Percentiles rank a stretch among this genome's conserved stretches.
Evolutionary conservation across 2,329 filamentous ascomycete species (phyloP).

Genomic region (Hypoxylon sp.): DNA sequence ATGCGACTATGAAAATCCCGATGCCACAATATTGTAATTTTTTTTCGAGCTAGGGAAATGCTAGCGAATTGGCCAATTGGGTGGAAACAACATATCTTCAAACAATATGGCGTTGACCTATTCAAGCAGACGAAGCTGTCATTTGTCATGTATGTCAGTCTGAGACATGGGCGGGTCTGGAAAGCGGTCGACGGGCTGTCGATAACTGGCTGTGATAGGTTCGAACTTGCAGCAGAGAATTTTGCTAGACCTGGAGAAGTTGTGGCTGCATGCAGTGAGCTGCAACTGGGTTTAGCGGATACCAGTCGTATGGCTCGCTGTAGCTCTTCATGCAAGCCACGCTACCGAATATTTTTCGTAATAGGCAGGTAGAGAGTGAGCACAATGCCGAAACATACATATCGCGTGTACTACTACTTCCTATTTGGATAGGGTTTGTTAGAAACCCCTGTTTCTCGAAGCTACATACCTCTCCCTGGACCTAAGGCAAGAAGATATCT

Average conservation of each 20-base stretch:
- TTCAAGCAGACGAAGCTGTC: constrained; percentile 23
- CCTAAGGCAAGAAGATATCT: neutral
- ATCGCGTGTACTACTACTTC: constrained; percentile 6
- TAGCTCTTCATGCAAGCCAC: constrained; percentile 33
- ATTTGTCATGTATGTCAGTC: constrained; percentile 28
- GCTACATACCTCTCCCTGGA: neutral
- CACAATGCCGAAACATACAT: constrained; percentile 32
- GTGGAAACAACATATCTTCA: constrained; percentile 14
- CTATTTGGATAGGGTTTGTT: neutral
- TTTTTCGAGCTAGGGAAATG: constrained; percentile 5
- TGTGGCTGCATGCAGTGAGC: constrained; percentile 2
- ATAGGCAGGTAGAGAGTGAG: neutral
- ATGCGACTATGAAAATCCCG: constrained; percentile 22
- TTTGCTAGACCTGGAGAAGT: constrained; percentile 26
- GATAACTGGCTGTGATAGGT: constrained; percentile 29
- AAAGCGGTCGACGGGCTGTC: constrained; percentile 16
- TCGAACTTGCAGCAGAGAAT: constrained; percentile 10
- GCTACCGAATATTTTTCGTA: neutral
- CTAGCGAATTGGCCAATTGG: constrained; percentile 13
- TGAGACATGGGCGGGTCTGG: constrained; percentile 38
- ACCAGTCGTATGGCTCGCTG: constrained; percentile 27
- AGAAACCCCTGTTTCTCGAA: neutral
- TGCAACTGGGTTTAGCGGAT: constrained; percentile 30
- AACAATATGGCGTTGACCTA: constrained; percentile 15
- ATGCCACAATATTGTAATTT: constrained; percentile 9